A percentile compares a stretch with the other conserved stretches of the same genome.
Evolutionary conservation across 169 alveolate genomes (phyloP).

Genomic region (Plasmodium reichenowi): DNA sequence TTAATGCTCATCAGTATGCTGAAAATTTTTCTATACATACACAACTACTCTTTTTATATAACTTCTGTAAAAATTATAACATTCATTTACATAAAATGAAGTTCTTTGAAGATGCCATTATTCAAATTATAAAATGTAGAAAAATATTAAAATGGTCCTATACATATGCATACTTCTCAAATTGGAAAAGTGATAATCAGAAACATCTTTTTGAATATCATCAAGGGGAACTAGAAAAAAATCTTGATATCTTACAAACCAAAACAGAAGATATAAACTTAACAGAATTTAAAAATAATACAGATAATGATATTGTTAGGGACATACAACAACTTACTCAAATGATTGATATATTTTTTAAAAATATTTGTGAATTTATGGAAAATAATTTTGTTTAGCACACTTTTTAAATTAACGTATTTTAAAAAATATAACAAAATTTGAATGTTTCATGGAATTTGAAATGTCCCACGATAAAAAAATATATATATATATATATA

Average conservation of each 20-base stretch:
- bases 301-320: slow-evolving; percentile 16
- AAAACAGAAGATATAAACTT: slow-evolving; percentile 57
- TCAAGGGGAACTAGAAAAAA: slow-evolving; percentile 70
- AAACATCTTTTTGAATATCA: slow-evolving; percentile 57
- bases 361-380: slow-evolving; percentile 26
- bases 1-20: slow-evolving; percentile 57
- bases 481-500: slow-evolving; percentile 8
- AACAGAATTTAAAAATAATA: slow-evolving; percentile 24
- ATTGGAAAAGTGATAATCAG: slow-evolving; percentile 41
- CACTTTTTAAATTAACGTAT: background rate
- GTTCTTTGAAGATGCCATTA: slow-evolving; percentile 33
- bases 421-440: too few relatives aligned
- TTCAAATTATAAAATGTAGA: slow-evolving; percentile 57
- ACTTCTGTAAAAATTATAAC: slow-evolving; percentile 17
- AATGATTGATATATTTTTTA: slow-evolving; percentile 25
- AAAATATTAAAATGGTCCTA: slow-evolving; percentile 67
- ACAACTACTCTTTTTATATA: slow-evolving; percentile 27
- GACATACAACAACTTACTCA: slow-evolving; percentile 30
- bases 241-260: slow-evolving; percentile 43
- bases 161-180: slow-evolving; percentile 48
- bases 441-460: too few relatives aligned
- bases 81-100: slow-evolving; percentile 13
- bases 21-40: slow-evolving; percentile 48
- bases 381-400: slow-evolving; percentile 12
- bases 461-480: too few relatives aligned